Base-by-base conservation (phyloP, 805 yeast species). In the Peterozyma xylosa region DNA sequence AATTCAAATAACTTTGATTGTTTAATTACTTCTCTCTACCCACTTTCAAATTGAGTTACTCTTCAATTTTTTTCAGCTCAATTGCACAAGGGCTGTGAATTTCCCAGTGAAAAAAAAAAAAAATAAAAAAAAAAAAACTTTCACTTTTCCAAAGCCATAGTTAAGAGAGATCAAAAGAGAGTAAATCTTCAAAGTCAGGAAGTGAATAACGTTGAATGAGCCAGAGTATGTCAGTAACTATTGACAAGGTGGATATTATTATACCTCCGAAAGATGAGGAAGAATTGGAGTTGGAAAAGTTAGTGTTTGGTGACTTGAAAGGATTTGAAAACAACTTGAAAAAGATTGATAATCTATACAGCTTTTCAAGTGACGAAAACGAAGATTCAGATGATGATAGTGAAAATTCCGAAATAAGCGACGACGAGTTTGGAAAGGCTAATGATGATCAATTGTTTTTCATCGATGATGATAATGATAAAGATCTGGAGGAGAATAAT, bases 241-340 rank as follows among this genome's bases (percentile, higher is more conserved):
- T 21, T 5, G 27, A 21, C 4, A 48, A 45, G 45, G 48, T 39
- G 30, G 53, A 48, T 33, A 48, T 51, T 30, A 53, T 42, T 35
- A 52, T 73, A 33, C 84, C 88, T 13, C 84, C 83, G 30, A 91
- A 93, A 53, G 95, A 86, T 59, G 82, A 76, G 42, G 96, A 88
- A 59, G 99, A 93, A 62, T 53, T 81, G 37, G 74, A 67, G 45
- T 73, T 93, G 41, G 96, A 90, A 50, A 85, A 77, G 59, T 70
- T 87, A 11, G 96, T 93, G 3, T 90, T 93, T 64, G 98, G 99
- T 13, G 98, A 93, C 58, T 53, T 72, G 3, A 84, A 78, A 44
- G 84, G 91, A 30, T 83, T 85, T 64, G 86, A 80, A 54, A 57
- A 62, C 30, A 83, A 80, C 47, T 67, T 87, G 56, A 78, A 73